phyloP scores from a whole-genome alignment of 1,284 basidiomycete species.

The Tilletia setariae region DNA sequence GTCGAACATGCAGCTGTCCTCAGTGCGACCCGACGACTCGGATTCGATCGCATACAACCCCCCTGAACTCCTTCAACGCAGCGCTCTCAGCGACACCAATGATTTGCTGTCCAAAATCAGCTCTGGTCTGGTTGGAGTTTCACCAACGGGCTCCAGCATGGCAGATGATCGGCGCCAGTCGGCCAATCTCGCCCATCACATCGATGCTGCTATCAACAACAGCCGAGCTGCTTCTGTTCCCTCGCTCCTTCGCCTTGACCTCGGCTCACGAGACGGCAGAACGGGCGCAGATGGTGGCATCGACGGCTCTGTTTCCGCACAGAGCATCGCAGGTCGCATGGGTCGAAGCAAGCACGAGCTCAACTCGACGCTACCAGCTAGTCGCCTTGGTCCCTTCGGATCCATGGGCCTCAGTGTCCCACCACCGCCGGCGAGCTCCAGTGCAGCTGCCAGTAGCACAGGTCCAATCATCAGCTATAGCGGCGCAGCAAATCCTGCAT shows the following conservation, averaged over 20 bases:
- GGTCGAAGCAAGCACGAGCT: neutral
- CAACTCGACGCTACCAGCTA: neutral
- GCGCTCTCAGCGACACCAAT: neutral
- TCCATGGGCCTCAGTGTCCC: conserved; percentile 2
- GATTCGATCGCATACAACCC: conserved; percentile 14
- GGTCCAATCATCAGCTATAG: conserved; percentile 12
- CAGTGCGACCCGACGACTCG: neutral
- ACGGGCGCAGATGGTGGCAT: neutral
- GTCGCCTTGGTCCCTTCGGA: neutral
- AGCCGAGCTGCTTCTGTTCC: neutral
- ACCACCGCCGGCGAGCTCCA: neutral
- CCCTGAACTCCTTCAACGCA: conserved; percentile 9
- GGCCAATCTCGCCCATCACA: neutral
- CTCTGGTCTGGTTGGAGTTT: neutral
- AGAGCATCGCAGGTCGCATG: neutral
- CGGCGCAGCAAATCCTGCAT: neutral
- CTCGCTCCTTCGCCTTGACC: neutral
- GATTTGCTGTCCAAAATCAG: neutral
- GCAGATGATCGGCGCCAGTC: neutral
- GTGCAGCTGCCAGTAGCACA: neutral
- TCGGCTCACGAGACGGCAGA: neutral
- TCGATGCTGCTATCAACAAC: conserved; percentile 14
- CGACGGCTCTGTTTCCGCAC: neutral
- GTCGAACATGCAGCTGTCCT: neutral
- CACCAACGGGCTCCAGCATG: neutral